Evolutionary conservation across 805 yeast genomes (phyloP), one percentile per base, ranked within the genome.

Genomic region (Wickerhamiella cacticola): DNA sequence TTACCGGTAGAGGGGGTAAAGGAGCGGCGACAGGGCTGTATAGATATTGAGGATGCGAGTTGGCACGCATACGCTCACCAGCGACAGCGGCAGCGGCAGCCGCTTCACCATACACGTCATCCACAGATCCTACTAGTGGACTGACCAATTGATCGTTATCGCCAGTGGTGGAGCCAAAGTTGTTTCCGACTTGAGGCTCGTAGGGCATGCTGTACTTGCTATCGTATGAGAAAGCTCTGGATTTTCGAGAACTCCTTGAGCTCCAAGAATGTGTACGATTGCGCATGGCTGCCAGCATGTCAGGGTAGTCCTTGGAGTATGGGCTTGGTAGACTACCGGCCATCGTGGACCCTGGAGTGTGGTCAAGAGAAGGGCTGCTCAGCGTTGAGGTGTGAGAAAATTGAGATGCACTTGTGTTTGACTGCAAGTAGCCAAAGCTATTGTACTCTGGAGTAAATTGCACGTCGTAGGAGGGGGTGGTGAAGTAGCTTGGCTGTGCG

Each of bases 211-310:
- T 13, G 19, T 19, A 39, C 15, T 39, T 21, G 21, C 21, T 16
- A n/a, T 24, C 42, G 28, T 39, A 22, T 8, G 29, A 23, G 19
- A 39, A 24, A 9, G 46, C 40, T n/a, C 46, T 24, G 18, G 23
- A 19, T 16, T 23, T 34, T 13, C 40, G 36, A 24, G 23, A 16
- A 5, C 33, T 24, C 4, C 16, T 19, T 5, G 33, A 21, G 16
- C 46, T 43, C 31, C 46, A 34, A 3, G 46, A 25, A 5, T 35
- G 34, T 9, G 39, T 18, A 5, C 46, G 25, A 10, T 22, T 29
- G 21, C 46, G 38, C 46, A 43, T 43, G 2, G 46, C 39, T 5
- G 46, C 40, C 33, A 43, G 16, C 39, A 43, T 34, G 16, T 43
- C 46, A 16, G 46, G 46, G 5, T 15, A 22, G 9, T 43, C 46